A percentile compares a stretch with the other conserved stretches of the same genome.
Evolutionary conservation across 148 eudicot species (phyloP).

Genomic region (Mesembryanthemum crystallinum): DNA sequence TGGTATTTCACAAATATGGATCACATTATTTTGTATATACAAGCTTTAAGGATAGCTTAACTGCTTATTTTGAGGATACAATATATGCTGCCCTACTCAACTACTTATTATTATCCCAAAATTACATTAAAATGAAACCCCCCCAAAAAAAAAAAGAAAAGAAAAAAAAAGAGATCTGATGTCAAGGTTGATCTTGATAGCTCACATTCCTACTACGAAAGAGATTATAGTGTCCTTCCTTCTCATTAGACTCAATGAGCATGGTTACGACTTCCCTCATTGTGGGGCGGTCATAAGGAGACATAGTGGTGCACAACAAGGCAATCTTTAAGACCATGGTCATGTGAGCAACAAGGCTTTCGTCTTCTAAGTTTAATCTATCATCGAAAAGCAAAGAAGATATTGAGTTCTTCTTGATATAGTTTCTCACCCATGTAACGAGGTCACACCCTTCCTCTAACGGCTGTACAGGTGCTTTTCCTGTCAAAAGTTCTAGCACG

Average conservation of each 20-base stretch:
- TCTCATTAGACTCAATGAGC: conserved; percentile 56
- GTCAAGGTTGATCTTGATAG: conserved; percentile 27
- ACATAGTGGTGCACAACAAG: conserved; percentile 66
- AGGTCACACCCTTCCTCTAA: conserved; percentile 76
- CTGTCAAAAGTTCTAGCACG: conserved; percentile 71
- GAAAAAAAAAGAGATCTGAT: background rate
- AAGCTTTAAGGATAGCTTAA: conserved; percentile 18
- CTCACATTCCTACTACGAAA: conserved; percentile 30
- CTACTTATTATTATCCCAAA: background rate
- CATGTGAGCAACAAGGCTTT: conserved; percentile 51
- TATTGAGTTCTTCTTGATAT: conserved; percentile 28
- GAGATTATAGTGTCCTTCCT: conserved; percentile 37
- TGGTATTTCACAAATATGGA: conserved; percentile 1
- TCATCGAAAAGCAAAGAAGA: conserved; percentile 51
- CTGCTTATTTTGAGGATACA: conserved; percentile 19
- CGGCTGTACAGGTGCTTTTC: conserved; percentile 80
- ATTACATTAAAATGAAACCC: background rate
- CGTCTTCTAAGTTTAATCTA: conserved; percentile 51
- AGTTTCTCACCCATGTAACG: conserved; percentile 65
- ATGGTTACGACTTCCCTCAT: conserved; percentile 77
- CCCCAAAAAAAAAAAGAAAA: no score
- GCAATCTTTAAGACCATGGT: conserved; percentile 68
- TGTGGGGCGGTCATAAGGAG: conserved; percentile 67
- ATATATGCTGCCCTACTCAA: conserved; percentile 14
- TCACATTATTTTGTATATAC: conserved; percentile 27